Base-by-base conservation (phyloP, 768 basidiomycete species). In the Suillus tomentosus region DNA sequence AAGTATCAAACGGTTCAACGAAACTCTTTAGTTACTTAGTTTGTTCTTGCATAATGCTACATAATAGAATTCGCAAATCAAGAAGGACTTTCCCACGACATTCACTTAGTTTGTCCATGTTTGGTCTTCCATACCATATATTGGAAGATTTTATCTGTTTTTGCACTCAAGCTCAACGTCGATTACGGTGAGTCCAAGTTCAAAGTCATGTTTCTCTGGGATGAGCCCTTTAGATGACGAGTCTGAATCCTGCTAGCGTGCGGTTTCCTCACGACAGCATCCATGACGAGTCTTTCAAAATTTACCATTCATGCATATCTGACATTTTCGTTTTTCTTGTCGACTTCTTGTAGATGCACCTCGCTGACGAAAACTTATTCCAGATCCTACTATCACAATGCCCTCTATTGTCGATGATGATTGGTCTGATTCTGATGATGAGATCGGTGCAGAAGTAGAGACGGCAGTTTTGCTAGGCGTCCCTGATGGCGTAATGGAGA, bases 231-330 rank as follows among this genome's bases (percentile, higher is more conserved):
- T 75, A 85, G 85, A 87, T 87, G 85, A 87, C 92, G 92, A 94
- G 93, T 95, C 93, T 81, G 93, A 94, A 77, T 73, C 72, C 31
- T 74, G 74, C 69, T 66, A 72, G 65, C 72, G 69, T 79, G 81
- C 84, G 87, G 87, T 84, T 87, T 85, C 87, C 86, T 84, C 82
- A 75, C 77, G 68, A 69, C 64, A 75, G 78, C 53, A 64, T 68
- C 80, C 66, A 72, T 89, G 92, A 92, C 85, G 91, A 93, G 70
- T 79, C 80, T 65, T 78, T 73, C 77, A 79, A 76, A 65, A 72
- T 81, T 80, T 90, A 90, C 92, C 92, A 94, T 95, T 95, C 93
- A 95, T 94, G 93, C 92, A 81, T 89, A 81, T 79, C 93, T 94
- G 93, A 94, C 71, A 10, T 42, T 58, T 17, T 42, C 40, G 0